These are phyloP conservation scores for Volvox africanus DNA, from an alignment of 139 green algal species.

Conservation along the genomic window DNA sequence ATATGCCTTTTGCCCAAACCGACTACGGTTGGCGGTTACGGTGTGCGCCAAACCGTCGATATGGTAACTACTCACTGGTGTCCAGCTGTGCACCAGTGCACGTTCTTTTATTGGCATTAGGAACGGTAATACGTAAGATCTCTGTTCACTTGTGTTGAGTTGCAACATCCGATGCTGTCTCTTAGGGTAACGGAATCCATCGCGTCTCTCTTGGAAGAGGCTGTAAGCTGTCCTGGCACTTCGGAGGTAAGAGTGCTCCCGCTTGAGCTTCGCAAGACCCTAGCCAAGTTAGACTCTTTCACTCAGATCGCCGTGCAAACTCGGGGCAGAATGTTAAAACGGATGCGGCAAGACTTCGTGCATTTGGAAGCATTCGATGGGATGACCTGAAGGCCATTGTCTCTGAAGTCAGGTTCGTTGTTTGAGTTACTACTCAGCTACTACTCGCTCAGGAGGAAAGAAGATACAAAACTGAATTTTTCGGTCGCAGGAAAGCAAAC, in stretches of 20 bases:
- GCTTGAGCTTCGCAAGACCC: neutral
- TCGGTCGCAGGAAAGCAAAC: neutral
- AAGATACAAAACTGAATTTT: neutral
- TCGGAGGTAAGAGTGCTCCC: neutral
- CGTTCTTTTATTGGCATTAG: too few relatives aligned
- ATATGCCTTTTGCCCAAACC: too few relatives aligned
- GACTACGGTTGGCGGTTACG: too few relatives aligned
- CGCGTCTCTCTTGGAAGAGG: neutral
- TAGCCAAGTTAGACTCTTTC: too few relatives aligned
- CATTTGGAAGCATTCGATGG: neutral
- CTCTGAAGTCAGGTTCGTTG: neutral
- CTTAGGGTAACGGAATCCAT: neutral
- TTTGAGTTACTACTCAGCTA: too few relatives aligned
- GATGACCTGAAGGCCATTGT: neutral
- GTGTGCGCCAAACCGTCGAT: too few relatives aligned
- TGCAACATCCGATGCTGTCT: neutral
- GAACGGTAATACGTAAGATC: too few relatives aligned
- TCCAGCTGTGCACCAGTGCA: too few relatives aligned
- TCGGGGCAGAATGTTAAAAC: neutral
- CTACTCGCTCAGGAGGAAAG: too few relatives aligned
- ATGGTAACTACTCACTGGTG: too few relatives aligned
- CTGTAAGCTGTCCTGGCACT: conserved; percentile 3
- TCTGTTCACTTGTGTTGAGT: too few relatives aligned
- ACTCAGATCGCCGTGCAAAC: neutral
- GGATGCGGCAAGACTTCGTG: neutral